A percentile compares a stretch with the other conserved stretches of the same genome.
phyloP scores from a whole-genome alignment of 768 basidiomycete genomes.

The Boletales sp. region DNA sequence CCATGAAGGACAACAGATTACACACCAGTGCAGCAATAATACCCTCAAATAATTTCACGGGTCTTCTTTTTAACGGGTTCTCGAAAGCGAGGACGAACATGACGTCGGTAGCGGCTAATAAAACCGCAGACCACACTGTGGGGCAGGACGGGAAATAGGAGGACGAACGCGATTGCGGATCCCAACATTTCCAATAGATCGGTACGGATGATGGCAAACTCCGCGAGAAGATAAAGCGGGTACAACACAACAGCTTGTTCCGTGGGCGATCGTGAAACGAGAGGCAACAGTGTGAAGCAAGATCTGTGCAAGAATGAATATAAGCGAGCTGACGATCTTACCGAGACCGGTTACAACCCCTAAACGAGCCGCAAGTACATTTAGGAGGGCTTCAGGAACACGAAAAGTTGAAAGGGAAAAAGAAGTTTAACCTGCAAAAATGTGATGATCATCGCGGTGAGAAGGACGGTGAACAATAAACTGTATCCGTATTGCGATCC shows the following conservation, averaged over 20 bases:
- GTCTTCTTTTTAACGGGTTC: conserved; percentile 64
- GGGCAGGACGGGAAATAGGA: conserved; percentile 67
- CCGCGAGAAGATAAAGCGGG: conserved; percentile 60
- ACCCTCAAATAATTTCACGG: conserved; percentile 65
- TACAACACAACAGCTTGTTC: conserved; percentile 57
- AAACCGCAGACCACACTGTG: conserved; percentile 69
- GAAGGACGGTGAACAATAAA: conserved; percentile 79
- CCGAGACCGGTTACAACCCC: conserved; percentile 82
- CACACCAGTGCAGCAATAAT: conserved; percentile 61
- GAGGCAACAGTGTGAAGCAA: conserved; percentile 60
- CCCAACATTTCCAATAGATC: conserved; percentile 82
- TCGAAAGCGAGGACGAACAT: conserved; percentile 66
- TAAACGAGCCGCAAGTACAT: conserved; percentile 59
- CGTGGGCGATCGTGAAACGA: conserved; percentile 62
- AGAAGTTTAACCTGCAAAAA: conserved; percentile 59
- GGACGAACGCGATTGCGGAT: conserved; percentile 74
- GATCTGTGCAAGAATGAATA: conserved; percentile 38
- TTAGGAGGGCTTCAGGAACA: neutral
- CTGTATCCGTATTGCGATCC: conserved; percentile 84
- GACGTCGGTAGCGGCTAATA: conserved; percentile 68
- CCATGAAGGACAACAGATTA: neutral
- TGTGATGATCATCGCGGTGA: conserved; percentile 79
- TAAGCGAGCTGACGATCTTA: conserved; percentile 28
- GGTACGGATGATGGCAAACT: conserved; percentile 72
- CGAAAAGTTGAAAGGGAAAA: neutral